Evolutionary conservation across 2,329 filamentous ascomycete genomes (phyloP).

Genomic region (Cladosporium halotolerans): DNA sequence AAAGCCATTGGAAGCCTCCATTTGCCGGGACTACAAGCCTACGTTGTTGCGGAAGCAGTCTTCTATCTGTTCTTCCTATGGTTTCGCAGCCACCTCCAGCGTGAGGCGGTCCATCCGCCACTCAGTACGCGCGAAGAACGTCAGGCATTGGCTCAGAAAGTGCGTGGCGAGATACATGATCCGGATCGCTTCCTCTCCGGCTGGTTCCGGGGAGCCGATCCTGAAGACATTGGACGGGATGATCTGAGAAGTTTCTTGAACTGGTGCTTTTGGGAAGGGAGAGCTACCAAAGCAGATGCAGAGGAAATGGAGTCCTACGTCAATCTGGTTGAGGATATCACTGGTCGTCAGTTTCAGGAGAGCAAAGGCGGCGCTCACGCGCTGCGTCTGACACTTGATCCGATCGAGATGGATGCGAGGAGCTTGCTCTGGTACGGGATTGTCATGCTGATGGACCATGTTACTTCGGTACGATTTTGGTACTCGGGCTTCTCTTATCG

Average conservation of each 20-base stretch:
- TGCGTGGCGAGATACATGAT: slow-evolving; percentile 50
- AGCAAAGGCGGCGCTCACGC: slow-evolving; percentile 53
- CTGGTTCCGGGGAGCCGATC: slow-evolving; percentile 61
- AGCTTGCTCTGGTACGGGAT: slow-evolving; percentile 57
- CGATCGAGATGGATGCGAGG: slow-evolving; percentile 42
- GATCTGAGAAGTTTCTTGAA: slow-evolving; percentile 61
- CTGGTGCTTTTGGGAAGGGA: slow-evolving; percentile 62
- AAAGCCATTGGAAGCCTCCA: slow-evolving; percentile 6
- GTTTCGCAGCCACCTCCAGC: slow-evolving; percentile 47
- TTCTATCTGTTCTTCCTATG: slow-evolving; percentile 50
- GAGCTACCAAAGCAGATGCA: slow-evolving; percentile 49
- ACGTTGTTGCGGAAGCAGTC: slow-evolving; percentile 49
- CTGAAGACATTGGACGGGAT: slow-evolving; percentile 56
- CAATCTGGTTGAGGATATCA: slow-evolving; percentile 46
- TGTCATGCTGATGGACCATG: slow-evolving; percentile 48
- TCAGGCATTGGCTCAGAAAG: slow-evolving; percentile 50
- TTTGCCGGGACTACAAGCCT: slow-evolving; percentile 33
- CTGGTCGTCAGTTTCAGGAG: slow-evolving; percentile 44
- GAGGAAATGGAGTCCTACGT: slow-evolving; percentile 42
- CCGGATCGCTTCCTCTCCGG: slow-evolving; percentile 51
- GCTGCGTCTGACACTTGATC: slow-evolving; percentile 61
- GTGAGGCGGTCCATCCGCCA: slow-evolving; percentile 45
- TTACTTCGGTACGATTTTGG: slow-evolving; percentile 22
- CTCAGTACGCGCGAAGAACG: slow-evolving; percentile 44
- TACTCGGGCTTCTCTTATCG: slow-evolving; percentile 23